Evolutionary conservation across 495 filamentous ascomycete genomes (phyloP), one percentile per base, ranked within the genome.

Genomic region (Xylaria longipes): DNA sequence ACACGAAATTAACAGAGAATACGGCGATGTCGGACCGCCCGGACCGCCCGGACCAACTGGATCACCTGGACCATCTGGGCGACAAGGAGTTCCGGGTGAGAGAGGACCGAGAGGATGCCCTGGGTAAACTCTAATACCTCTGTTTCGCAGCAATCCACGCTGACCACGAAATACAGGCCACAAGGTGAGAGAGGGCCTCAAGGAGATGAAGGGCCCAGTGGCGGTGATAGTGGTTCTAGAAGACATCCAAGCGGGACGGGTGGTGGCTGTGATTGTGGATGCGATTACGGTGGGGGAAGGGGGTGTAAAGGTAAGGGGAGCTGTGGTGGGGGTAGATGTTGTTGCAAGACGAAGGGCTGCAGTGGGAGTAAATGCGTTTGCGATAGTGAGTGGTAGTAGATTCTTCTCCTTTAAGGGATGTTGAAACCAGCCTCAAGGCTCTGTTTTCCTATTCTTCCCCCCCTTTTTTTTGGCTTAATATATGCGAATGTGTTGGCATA

Each of bases 21-120:
- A 67, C 22, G 65, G 65, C 8, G 12, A 14, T 20, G 11, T 31
- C 29, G 72, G 72, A 35, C 31, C 17, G 12, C 56, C 64, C 0
- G 72, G 72, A 5, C 39, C 29, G 9, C 62, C 39, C 2, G 71
- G 71, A 29, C n/a, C 27, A 50, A 6, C 25, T n/a, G 70, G 70
- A 46, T 35, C 39, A 27, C 56, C 46, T 2, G 70, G 71, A 33
- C 50, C 37, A 54, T 48, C 66, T 8, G 72, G 72, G 8, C 33
- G 25, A 22, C 54, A 60, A 33, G 67, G 71, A 22, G 15, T 33
- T 25, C 60, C 20, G 5, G 71, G 62, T 1, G 72, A 27, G 9
- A 60, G 52, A 69, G 54, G 67, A 37, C 54, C 39, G 27, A 61
- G 54, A 60, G 35, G 52, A 0, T 29, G 37, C 6, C 14, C 33